Evolutionary conservation across 768 basidiomycete species (phyloP), one percentile per base, ranked within the genome.

Genomic region (Agaricus bisporus): DNA sequence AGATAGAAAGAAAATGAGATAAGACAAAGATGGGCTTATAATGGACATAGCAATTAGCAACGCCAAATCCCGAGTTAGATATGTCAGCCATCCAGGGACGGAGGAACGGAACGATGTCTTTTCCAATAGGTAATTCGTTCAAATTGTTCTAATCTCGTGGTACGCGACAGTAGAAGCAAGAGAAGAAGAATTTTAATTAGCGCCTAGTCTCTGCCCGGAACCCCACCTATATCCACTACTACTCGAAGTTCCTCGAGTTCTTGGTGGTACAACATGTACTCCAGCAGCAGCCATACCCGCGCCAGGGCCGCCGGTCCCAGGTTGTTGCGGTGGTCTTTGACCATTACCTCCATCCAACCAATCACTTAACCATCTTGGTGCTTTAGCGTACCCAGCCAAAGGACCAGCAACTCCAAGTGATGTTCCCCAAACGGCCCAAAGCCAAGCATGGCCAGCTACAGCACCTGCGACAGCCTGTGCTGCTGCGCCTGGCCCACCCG

Each of bases 391-490:
- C 18, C 53, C 38, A 15, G 67, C 67, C 54, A 81, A 65, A 8
- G 65, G 59, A 1, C 82, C 75, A 15, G 66, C 65, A 5, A 64
- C 65, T 25, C 76, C 75, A n/a, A 73, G 63, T 4, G 48, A 20
- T 15, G 66, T 70, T 29, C 70, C 69, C 75, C 83, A 83, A 7
- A 89, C 74, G 22, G 71, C 63, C 83, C 83, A 88, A 83, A 85
- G 91, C 87, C 89, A 93, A 8, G 80, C 64, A 63, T 94, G 90
- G 0, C 91, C 91, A 2, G 85, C 78, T 29, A 89, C 75, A 32
- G 86, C 77, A 7, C 92, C 92, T 0, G 84, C 83, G 45, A 90
- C 64, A 22, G 77, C 70, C 25, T 72, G 61, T 6, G 81, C 78
- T 4, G 83, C 86, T 3, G 76, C 79, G 1, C 55, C 37, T 0